These are phyloP conservation scores for Emmonsiellopsis sp. DNA, from an alignment of 2,329 filamentous ascomycete genomes.

Conservation along the genomic window DNA sequence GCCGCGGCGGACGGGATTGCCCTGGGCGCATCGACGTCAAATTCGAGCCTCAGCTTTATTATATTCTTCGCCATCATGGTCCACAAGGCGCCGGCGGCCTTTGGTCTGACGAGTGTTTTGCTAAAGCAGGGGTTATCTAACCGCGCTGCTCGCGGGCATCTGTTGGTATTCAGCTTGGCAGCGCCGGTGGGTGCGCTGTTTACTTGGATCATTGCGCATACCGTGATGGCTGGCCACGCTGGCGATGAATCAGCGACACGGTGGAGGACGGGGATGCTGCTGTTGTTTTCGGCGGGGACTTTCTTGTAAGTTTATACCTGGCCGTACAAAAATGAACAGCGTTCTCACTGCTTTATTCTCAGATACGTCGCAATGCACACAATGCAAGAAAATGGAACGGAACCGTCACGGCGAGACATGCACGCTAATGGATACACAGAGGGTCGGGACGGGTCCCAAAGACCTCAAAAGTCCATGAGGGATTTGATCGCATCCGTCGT, in stretches of 20 bases:
- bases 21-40: conserved; percentile 79
- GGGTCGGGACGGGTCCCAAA: conserved; percentile 23
- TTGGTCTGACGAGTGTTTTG: conserved; percentile 82
- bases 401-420: conserved; percentile 21
- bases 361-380: conserved; percentile 98
- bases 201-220: conserved; percentile 71
- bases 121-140: conserved; percentile 88
- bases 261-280: conserved; percentile 85
- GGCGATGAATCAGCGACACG: conserved; percentile 52
- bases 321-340: not conserved
- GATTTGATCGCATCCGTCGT: conserved; percentile 39
- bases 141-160: conserved; percentile 70
- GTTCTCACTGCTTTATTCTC: not conserved
- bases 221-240: conserved; percentile 50
- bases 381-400: conserved; percentile 65
- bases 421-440: conserved; percentile 35
- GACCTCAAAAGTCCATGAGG: conserved; percentile 32
- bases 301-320: conserved; percentile 62
- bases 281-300: conserved; percentile 92
- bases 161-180: conserved; percentile 84
- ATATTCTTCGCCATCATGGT: conserved; percentile 96
- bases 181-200: conserved; percentile 76
- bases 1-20: conserved; percentile 92
- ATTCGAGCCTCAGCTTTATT: conserved; percentile 72
- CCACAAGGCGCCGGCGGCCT: conserved; percentile 92